Evolutionary conservation across 202 grass and related monocot species (phyloP).

Genomic region (Elaeis oleifera): DNA sequence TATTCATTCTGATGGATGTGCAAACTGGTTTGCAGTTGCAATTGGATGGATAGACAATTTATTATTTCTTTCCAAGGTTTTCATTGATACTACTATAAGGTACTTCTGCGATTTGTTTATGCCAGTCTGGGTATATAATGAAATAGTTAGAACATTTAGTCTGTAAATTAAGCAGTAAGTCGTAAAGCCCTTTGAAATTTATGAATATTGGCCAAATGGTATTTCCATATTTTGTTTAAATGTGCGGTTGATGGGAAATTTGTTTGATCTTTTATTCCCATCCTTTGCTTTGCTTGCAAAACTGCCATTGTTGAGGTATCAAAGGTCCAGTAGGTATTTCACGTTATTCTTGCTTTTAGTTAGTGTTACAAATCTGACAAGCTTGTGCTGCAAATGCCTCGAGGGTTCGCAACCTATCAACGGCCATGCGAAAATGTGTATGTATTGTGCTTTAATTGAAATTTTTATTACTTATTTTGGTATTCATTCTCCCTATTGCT

Average conservation of each 20-base stretch:
- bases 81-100: no score
- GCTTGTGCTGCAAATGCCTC: slow-evolving; percentile 69
- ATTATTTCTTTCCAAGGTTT: no score
- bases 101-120: no score
- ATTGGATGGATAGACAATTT: slow-evolving; percentile 11
- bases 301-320: slow-evolving; percentile 28
- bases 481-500: slow-evolving; percentile 31
- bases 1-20: slow-evolving; percentile 24
- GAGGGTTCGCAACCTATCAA: slow-evolving; percentile 55
- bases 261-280: slow-evolving; percentile 1
- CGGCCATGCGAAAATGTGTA: slow-evolving; percentile 74
- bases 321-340: slow-evolving; percentile 68
- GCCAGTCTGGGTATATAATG: no score
- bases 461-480: slow-evolving; percentile 33
- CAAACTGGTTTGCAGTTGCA: slow-evolving; percentile 6
- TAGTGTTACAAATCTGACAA: slow-evolving; percentile 73
- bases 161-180: background rate
- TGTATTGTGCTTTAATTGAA: slow-evolving; percentile 80
- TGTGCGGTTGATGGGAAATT: slow-evolving; percentile 14
- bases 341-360: slow-evolving; percentile 56
- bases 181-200: background rate
- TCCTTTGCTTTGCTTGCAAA: slow-evolving; percentile 33
- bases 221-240: slow-evolving; percentile 16
- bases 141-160: no score
- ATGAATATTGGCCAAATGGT: background rate